Conservation (phyloP, 2,329 filamentous ascomycete genomes). For the Verticillium longisporum region DNA sequence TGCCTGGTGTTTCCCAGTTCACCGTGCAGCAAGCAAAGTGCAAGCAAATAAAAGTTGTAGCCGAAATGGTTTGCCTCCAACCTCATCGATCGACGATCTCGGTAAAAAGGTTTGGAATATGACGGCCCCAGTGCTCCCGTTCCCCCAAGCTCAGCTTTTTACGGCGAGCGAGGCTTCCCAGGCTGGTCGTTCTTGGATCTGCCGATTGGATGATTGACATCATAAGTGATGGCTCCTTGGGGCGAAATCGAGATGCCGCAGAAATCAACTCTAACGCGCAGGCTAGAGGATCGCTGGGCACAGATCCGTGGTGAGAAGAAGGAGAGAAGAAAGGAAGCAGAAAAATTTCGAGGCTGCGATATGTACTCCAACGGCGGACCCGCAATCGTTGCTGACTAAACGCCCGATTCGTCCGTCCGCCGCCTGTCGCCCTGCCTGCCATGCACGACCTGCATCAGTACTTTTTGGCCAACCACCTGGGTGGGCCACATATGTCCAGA, state of each 20-base stretch:
- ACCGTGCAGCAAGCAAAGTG: not conserved
- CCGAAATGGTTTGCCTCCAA: conserved; percentile 79
- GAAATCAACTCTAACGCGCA: conserved; percentile 65
- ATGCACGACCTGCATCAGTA: not conserved
- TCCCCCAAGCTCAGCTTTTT: conserved; percentile 61
- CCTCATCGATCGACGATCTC: conserved; percentile 86
- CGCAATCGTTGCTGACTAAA: not conserved
- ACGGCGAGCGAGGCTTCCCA: conserved; percentile 60
- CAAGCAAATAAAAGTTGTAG: conserved; percentile 46
- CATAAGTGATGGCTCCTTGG: conserved; percentile 74
- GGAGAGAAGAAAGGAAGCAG: conserved; percentile 24
- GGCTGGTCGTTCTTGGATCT: conserved; percentile 77
- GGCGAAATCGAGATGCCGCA: conserved; percentile 77
- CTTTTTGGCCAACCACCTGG: not conserved
- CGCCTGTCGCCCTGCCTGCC: not conserved
- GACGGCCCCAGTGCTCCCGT: conserved; percentile 53
- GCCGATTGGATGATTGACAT: conserved; percentile 90
- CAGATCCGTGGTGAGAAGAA: conserved; percentile 64
- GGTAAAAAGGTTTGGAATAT: conserved; percentile 89
- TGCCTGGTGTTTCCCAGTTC: not conserved
- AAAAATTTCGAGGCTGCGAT: conserved; percentile 10
- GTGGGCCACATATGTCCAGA: not conserved
- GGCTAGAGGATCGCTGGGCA: conserved; percentile 68
- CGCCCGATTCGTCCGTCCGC: not conserved
- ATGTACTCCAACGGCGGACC: not conserved